Evolutionary conservation across 1,284 basidiomycete genomes (phyloP), one percentile per base, ranked within the genome.

Genomic region (Ceratobasidium theobromae): DNA sequence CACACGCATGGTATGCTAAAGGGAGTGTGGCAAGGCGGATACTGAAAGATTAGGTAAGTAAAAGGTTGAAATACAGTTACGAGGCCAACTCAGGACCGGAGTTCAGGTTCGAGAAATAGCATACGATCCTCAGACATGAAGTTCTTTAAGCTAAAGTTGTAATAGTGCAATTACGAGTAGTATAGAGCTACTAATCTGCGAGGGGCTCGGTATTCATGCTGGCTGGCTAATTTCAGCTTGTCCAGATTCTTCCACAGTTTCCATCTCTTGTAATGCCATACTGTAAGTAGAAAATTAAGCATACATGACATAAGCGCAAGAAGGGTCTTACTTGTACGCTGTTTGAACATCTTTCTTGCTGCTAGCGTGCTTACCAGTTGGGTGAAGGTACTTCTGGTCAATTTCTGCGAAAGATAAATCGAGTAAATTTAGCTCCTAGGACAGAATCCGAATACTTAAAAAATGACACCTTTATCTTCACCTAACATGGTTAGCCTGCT

Each of bases 401-500:
- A 73, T 32, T 3, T 54, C 74, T 73, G 51, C 21, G 23, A 32
- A 21, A 35, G 16, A 23, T 18, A 49, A 33, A 32, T 30, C 43
- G 43, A 66, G 48, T 46, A 30, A 46, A 30, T 41, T 41, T 52
- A n/a, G n/a, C 58, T 21, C 35, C 30, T 18, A 48, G 21, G 55
- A 52, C 12, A 25, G 21, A 41, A 1, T 38, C 28, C 21, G 1
- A 6, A 14, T 35, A n/a, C 49, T 38, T 16, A 5, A 30, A 25
- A 25, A 27, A 5, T 72, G 80, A 71, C 69, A 88, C 87, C 79
- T 70, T 80, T 73, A 70, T 84, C 79, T 71, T 86, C 85, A 4
- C 84, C 85, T 0, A 91, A 75, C 57, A 81, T 68, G 25, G 81
- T 77, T 12, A 91, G 75, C 64, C 78, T 80, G 35, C 80, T 80